A percentile compares a stretch with the other conserved stretches of the same genome.
phyloP scores from a whole-genome alignment of 78 protist species.

The Protostelium mycophagum region DNA sequence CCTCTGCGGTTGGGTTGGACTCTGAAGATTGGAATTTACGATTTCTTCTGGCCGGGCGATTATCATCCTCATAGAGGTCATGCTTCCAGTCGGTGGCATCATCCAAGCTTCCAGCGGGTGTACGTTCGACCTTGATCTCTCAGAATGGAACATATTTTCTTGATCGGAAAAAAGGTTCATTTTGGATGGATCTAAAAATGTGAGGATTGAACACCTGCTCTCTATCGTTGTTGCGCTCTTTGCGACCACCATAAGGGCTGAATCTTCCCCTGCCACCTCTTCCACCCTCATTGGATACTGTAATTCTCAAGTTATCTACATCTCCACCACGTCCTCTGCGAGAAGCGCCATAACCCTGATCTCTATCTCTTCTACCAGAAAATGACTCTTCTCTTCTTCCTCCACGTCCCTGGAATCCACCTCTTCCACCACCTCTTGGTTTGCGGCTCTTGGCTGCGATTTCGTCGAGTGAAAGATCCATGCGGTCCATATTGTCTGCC shows the following conservation, averaged over 20 bases:
- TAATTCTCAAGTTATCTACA: neutral
- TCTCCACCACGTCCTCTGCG: neutral
- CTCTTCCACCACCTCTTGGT: neutral
- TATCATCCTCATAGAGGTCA: neutral
- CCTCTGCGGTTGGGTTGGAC: neutral
- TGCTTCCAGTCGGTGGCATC: neutral
- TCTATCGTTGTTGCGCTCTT: neutral
- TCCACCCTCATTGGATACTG: neutral
- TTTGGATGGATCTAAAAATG: neutral
- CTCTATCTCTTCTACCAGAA: neutral
- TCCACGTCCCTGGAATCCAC: neutral
- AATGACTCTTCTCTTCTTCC: neutral
- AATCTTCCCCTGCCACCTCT: neutral
- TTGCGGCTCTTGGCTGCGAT: neutral
- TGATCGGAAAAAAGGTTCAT: neutral
- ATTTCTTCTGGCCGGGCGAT: neutral
- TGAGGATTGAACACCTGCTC: neutral
- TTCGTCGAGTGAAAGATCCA: neutral
- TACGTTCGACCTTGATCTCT: neutral
- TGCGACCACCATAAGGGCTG: neutral
- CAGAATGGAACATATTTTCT: neutral
- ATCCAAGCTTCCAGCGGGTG: neutral
- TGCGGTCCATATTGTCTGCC: neutral
- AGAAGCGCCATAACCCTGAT: neutral
- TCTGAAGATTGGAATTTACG: neutral